Base-by-base conservation (phyloP, 2,329 filamentous ascomycete genomes). In the Gaeumannomyces sp. region DNA sequence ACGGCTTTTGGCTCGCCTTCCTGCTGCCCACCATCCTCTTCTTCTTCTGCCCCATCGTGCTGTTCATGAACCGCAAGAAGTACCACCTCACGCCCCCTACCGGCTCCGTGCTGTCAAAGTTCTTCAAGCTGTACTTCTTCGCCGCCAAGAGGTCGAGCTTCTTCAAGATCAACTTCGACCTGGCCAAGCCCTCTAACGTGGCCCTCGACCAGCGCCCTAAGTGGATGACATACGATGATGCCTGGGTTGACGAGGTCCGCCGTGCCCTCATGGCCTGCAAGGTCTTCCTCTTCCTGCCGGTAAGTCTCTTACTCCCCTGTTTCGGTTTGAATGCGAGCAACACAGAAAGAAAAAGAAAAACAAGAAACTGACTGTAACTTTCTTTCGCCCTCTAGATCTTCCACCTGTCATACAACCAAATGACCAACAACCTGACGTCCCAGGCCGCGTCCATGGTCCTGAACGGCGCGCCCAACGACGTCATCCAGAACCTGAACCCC, bases 1-100 rank as follows among this genome's bases (percentile, higher is more conserved):
- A 92, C 57, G 90, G 90, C 11, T 92, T 91, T 77, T 93, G 85
- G 84, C 81, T 91, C 25, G 83, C 89, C 0, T 93, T 80, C 74
- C 76, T 87, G 4, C 80, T 93, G 1, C 90, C 90, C 2, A 91
- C 89, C 0, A 72, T 84, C 67, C 77, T 91, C 72, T 86, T 91
- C 72, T 80, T 81, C 65, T 64, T 85, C 57, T 89, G 86, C 70
- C 89, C 89, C 0, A 45, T 83, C 1, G 82, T 92, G 22, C 80
- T 92, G 71, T 72, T 83, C 61, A 84, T 83, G 74, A 83, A 83
- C 62, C 84, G 85, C 59, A 80, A 80, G 56, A 75, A 75, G 53
- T 93, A 93, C 75, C 76, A 80, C 64, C 79, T 80, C 22, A 78
- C 78, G 25, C 84, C 86, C 0, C 90, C 78, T 0, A 84, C 83